Conservation (phyloP, 2,329 filamentous ascomycete species). For the Trichoderma sp. region DNA sequence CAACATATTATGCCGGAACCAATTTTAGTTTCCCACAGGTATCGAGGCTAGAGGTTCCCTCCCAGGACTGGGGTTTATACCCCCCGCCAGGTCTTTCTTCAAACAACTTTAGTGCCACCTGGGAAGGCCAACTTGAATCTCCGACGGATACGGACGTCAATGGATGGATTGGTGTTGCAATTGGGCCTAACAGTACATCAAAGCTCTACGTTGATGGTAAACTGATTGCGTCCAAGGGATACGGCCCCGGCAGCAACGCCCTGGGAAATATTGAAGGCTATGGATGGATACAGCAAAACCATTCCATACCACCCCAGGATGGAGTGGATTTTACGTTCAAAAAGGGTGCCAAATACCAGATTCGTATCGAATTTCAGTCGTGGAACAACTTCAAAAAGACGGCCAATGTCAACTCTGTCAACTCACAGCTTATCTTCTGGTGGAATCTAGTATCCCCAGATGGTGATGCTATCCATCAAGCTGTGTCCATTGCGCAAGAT, state of each 20-base stretch:
- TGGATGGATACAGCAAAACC: conserved; percentile 5
- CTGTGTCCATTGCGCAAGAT: conserved; percentile 20
- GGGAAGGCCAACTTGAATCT: conserved; percentile 18
- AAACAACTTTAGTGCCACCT: conserved; percentile 23
- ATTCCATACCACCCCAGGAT: conserved; percentile 3
- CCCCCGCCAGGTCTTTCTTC: conserved; percentile 17
- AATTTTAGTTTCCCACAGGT: conserved; percentile 10
- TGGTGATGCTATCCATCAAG: conserved; percentile 1
- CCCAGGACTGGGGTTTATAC: conserved; percentile 22
- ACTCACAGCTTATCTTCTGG: conserved; percentile 25
- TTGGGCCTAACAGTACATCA: conserved; percentile 20
- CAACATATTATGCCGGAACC: conserved; percentile 13
- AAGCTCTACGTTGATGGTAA: conserved; percentile 22
- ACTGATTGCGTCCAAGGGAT: conserved; percentile 14
- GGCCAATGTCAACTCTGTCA: conserved; percentile 24
- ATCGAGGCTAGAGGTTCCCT: conserved; percentile 1
- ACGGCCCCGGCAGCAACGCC: not conserved
- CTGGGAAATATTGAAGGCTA: conserved; percentile 15
- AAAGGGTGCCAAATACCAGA: not conserved
- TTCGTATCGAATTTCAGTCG: conserved; percentile 21
- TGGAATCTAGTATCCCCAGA: conserved; percentile 22
- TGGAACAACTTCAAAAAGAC: conserved; percentile 25
- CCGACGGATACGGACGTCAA: conserved; percentile 12
- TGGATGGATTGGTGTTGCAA: conserved; percentile 23
- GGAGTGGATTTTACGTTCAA: conserved; percentile 16